Base-by-base conservation (phyloP, 345 rosid species). In the Abelmoschus esculentus region DNA sequence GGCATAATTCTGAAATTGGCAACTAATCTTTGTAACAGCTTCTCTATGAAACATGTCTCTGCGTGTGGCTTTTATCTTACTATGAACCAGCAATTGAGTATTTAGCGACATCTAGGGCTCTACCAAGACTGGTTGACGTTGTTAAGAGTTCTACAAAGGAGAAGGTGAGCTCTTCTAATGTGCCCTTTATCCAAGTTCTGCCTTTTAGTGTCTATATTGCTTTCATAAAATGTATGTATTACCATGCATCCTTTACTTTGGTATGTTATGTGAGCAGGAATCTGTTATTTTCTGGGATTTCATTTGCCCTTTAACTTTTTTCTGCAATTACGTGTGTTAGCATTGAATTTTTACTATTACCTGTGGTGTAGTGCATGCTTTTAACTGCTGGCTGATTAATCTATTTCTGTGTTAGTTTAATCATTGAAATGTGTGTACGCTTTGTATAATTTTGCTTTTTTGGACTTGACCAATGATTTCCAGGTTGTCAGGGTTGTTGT, bases 401-500 rank as follows among this genome's bases (percentile, higher is more conserved):
- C 74, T 65, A 13, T 57, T 19, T 59, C 58, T 52, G 3, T 66
- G 22, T 54, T 71, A 19, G 42, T 18, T 22, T 46, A 13, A 17
- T 57, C 28, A 55, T 29, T 22, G 11, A 60, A 32, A 69, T 15
- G 67, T 49, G 53, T 69, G 29, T 63, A 22, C 1, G 26, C 26
- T 22, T 22, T 22, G 26, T 22, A 22, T 22, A 22, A 22, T 22
- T 22, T 22, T 22, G 26, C 26, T 22, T 1, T 22, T 22, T 22
- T 22, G 26, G 26, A 22, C 26, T 22, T 22, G 26, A 22, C 26
- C 26, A 22, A 22, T 22, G 26, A 76, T 22, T 78, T 72, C 73
- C 71, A 93, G 98, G 98, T 93, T 75, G 97, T 93, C 71, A 84
- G 98, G 85, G 96, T 93, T 34, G 85, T 89, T 70, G 84, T 86